Evolutionary conservation across 1,284 basidiomycete genomes (phyloP), one percentile per base, ranked within the genome.

Genomic region (Boletus sp.): DNA sequence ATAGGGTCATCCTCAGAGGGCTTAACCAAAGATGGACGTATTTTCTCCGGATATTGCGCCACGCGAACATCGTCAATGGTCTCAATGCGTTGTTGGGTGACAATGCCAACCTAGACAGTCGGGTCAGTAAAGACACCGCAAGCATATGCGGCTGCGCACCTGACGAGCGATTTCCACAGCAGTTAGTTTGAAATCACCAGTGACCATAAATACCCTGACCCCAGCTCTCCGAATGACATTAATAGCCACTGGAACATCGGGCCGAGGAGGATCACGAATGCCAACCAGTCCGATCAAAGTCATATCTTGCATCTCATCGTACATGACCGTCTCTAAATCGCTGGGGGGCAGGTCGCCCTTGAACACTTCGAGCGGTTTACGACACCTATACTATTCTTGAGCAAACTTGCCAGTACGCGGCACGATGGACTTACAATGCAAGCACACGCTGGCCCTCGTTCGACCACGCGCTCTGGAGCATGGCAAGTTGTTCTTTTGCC

Each of bases 361-460:
- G 45, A 68, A 51, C 8, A 47, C 49, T 8, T 61, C 60, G 6
- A 73, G 56, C 0, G 59, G 66, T 39, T 69, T 69, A 47, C 54
- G 50, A 41, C 61, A 64, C 27, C 57, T 58, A 19, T 23, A 8
- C 29, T 14, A n/a, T 20, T 19, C 29, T 27, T 50, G 5, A 53
- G 49, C 6, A 2, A 46, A 25, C 8, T n/a, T 1, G 2, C 19
- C 4, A 2, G 14, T 2, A 27, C 8, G 7, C 3, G 14, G 19
- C 19, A 29, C 2, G 16, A 36, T 1, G 23, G 20, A 49, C 65
- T 27, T 63, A 74, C 46, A 77, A 52, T n/a, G 72, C 72, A 9
- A 86, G 70, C 4, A 86, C 82, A 34, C 82, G 77, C 60, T 83
- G 78, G 5, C 83, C 82, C 46, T 75, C 70, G 13, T 69, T 69